Evolutionary conservation across 176 grass and related monocot species (phyloP).

Genomic region (Pontederia paniculata): DNA sequence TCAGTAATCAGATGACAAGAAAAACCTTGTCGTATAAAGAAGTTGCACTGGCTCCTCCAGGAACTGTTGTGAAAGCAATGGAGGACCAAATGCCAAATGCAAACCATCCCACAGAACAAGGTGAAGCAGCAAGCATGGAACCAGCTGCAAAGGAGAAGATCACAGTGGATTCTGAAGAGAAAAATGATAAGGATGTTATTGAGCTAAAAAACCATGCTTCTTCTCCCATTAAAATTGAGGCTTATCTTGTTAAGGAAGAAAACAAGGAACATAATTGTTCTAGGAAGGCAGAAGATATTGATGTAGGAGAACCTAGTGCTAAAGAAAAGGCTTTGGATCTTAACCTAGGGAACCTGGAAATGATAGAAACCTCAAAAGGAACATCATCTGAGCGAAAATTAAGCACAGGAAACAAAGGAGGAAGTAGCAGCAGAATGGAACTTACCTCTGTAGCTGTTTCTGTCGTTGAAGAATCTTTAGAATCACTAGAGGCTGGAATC

Average conservation of each 20-base stretch:
- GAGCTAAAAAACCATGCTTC: constrained; percentile 11
- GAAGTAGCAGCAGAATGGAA: constrained; percentile 18
- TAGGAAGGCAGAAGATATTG: constrained; percentile 14
- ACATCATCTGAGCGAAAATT: constrained; percentile 17
- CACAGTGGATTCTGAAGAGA: constrained; percentile 4
- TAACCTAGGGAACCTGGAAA: constrained; percentile 15
- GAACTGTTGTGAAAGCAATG: constrained; percentile 65
- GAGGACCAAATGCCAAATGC: constrained; percentile 36
- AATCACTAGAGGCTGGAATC: constrained; percentile 19
- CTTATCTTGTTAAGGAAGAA: constrained; percentile 34
- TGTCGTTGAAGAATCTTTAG: constrained; percentile 24
- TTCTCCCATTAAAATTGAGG: constrained; percentile 22
- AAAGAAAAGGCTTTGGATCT: constrained; percentile 22
- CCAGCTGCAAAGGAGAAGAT: constrained; percentile 6
- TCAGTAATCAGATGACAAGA: constrained; percentile 43
- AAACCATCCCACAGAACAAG: constrained; percentile 25
- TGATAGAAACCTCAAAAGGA: constrained; percentile 22
- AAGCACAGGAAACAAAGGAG: constrained; percentile 19
- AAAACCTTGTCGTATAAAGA: constrained; percentile 97
- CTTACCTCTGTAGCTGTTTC: neutral
- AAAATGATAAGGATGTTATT: neutral
- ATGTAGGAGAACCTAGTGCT: constrained; percentile 25
- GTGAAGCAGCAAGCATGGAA: constrained; percentile 2
- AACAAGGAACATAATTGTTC: constrained; percentile 13
- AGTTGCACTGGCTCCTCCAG: constrained; percentile 83